Evolutionary conservation across 2,329 filamentous ascomycete species (phyloP), one percentile per base, ranked within the genome.

Genomic region (Xylaria sp.): DNA sequence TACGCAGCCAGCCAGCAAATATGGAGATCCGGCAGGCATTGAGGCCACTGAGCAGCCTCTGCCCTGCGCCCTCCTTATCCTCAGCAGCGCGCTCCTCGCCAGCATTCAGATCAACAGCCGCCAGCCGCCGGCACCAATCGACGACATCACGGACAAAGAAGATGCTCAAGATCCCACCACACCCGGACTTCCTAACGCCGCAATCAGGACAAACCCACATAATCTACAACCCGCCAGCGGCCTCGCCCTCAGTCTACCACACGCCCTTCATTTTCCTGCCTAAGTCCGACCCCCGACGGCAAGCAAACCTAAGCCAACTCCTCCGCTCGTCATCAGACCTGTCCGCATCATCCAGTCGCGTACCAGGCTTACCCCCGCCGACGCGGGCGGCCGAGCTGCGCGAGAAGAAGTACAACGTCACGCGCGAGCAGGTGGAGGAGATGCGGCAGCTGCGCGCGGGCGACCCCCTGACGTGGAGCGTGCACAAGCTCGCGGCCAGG

Each of bases 221-320:
- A 76, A 83, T 89, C 77, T 88, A 86, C 82, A 88, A 88, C 81
- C 87, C 87, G 50, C 87, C 87, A 32, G 80, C 86, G 18, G 83
- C 86, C 10, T 82, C 84, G 65, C 81, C 86, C 2, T 86, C 87
- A n/a, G 88, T 89, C 66, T 84, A 84, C 75, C 86, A 91, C 81
- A 91, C 89, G n/a, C 89, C 89, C 66, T 86, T 89, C 81, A 87
- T 89, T 77, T 91, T 91, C 80, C 85, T 91, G 37, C 89, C 89
- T 63, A 84, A 82, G 60, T 79, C 76, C 72, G 88, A 89, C 76
- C 86, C 87, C 18, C 85, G 87, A 56, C 85, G 87, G 34, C 80
- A 81, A 62, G 83, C 84, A 56, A 84, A 86, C 78, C 80, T 87
- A 50, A 79, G 81, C 18, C 77, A 82, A 50, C 82, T 88, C 41